Conservation (phyloP, 768 basidiomycete species). For the Artomyces pyxidatus region DNA sequence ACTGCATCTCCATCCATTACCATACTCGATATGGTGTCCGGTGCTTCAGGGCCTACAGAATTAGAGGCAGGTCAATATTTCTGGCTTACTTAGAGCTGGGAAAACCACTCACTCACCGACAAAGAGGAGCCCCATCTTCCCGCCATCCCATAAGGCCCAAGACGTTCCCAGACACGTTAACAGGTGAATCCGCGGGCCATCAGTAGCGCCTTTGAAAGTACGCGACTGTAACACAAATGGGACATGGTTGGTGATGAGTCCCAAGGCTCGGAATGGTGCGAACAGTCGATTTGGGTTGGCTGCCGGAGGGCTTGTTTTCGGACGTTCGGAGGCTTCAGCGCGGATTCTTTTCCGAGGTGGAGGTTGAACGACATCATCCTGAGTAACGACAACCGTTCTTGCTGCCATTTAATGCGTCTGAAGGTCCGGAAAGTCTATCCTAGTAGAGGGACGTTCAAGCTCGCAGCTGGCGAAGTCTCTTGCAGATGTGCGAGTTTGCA, state of each 20-base stretch:
- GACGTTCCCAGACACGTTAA: conserved; percentile 81
- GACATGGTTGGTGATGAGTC: conserved; percentile 84
- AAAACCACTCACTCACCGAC: conserved; percentile 68
- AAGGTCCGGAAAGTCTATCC: neutral
- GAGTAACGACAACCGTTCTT: neutral
- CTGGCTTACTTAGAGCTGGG: neutral
- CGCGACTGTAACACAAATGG: conserved; percentile 85
- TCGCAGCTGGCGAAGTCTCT: too few relatives aligned
- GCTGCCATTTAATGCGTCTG: neutral
- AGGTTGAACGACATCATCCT: neutral
- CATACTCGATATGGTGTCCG: conserved; percentile 64
- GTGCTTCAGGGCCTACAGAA: conserved; percentile 69
- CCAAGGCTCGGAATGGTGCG: conserved; percentile 93
- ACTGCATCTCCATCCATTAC: conserved; percentile 81
- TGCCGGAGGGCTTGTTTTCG: conserved; percentile 1
- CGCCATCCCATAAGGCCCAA: conserved; percentile 97
- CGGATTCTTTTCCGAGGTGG: neutral
- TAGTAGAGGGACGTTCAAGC: too few relatives aligned
- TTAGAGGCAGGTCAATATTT: conserved; percentile 2
- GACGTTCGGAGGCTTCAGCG: neutral
- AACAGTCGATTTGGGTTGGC: conserved; percentile 47
- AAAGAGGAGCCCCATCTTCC: conserved; percentile 86
- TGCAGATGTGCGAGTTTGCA: too few relatives aligned
- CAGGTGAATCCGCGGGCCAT: conserved; percentile 76
- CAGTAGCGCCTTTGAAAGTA: conserved; percentile 75